A percentile compares a stretch with the other conserved stretches of the same genome.
phyloP scores from a whole-genome alignment of 495 filamentous ascomycete genomes.

The Aspergillus avenaceus region DNA sequence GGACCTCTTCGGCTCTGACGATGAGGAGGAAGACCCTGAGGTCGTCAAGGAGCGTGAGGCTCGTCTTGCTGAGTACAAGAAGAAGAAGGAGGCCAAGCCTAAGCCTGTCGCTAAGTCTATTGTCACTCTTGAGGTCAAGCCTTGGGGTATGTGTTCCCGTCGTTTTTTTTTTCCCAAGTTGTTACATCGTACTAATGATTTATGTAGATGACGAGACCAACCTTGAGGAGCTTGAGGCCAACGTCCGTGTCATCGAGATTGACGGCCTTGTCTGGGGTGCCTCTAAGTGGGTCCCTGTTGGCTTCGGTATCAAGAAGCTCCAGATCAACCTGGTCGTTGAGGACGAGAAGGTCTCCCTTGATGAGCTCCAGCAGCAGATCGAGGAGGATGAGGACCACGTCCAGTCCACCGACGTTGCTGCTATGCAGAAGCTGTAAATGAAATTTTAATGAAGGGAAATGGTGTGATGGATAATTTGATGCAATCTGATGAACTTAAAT shows the following conservation, averaged over 20 bases:
- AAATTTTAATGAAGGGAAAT: conserved; percentile 35
- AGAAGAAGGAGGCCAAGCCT: conserved; percentile 91
- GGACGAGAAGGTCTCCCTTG: conserved; percentile 89
- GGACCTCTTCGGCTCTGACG: conserved; percentile 85
- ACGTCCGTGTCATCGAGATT: conserved; percentile 82
- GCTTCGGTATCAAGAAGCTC: conserved; percentile 99
- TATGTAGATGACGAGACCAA: conserved; percentile 83
- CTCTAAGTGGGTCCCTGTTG: conserved; percentile 81
- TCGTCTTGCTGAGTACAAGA: conserved; percentile 87
- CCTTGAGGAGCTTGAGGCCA: conserved; percentile 73
- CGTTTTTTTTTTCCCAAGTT: too few species aligned
- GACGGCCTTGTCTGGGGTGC: conserved; percentile 96
- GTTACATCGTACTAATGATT: too few species aligned
- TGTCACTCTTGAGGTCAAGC: conserved; percentile 95
- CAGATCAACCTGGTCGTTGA: conserved; percentile 98
- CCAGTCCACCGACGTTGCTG: conserved; percentile 88
- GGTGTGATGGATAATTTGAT: conserved; percentile 39
- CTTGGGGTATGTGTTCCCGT: conserved; percentile 73
- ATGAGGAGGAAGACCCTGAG: conserved; percentile 86
- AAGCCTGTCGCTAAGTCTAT: conserved; percentile 93
- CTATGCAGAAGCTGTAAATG: conserved; percentile 89
- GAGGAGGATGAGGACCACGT: conserved; percentile 92
- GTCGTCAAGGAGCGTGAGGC: conserved; percentile 77
- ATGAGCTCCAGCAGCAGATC: conserved; percentile 84
- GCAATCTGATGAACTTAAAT: conserved; percentile 24